Evolutionary conservation across 768 basidiomycete genomes (phyloP), one percentile per base, ranked within the genome.

Genomic region (Collybia nuda): DNA sequence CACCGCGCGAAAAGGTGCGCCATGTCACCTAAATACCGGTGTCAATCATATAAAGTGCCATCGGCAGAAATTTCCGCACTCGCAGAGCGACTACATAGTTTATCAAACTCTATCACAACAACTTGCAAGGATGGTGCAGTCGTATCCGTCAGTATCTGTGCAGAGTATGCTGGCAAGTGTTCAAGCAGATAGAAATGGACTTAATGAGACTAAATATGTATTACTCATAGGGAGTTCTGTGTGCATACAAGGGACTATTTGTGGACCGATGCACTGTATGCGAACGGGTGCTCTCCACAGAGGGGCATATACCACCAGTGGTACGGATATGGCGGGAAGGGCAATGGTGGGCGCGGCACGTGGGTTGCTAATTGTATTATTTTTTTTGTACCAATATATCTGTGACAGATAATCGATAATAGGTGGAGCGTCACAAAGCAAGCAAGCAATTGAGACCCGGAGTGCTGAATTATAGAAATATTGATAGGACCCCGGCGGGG

Each of bases 221-320:
- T 32, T 49, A 28, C 40, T 46, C 40, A 29, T 54, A 86, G 84
- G 71, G 61, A 32, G 66, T 85, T 19, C 72, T 88, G 18, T 64
- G 66, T 4, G 72, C 80, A 0, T 91, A 90, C 61, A 70, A 72
- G 26, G 76, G 73, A 5, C 65, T 91, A 19, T 90, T 90, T 56
- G 69, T 81, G 44, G 76, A 81, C 26, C 76, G 70, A 2, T 92
- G 89, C 56, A 65, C 66, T 19, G 67, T 63, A 24, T 92, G 89
- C 58, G 69, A 77, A 42, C 81, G 88, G 15, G 83, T 90, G 22
- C 67, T 90, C 18, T 85, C 85, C 0, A 70, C 73, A 2, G 87
- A 90, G 56, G 84, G 83, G 0, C 86, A 90, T 61, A 72, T 86
- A 6, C 89, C 88, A 1, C 83, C 87, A 0, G 85, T 89, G 2